Evolutionary conservation across 2,329 filamentous ascomycete genomes (phyloP), one percentile per base, ranked within the genome.

Genomic region (Colletotrichum nymphaeae): DNA sequence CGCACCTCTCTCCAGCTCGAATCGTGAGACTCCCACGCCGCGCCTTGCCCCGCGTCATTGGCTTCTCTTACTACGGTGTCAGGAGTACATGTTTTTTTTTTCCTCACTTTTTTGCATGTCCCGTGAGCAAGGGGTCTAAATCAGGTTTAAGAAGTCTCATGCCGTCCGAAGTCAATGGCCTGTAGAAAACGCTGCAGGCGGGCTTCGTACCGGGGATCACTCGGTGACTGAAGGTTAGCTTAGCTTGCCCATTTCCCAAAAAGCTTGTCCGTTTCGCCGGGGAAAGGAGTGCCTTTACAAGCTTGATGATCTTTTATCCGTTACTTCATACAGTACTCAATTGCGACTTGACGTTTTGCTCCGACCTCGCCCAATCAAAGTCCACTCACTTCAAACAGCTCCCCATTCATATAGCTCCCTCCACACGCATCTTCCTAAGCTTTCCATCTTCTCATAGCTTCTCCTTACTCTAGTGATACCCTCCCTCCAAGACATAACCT

Each of bases 41-140:
- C 22, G 26, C 30, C 42, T 53, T 69, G 49, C 65, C 57, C 69
- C 64, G 64, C 65, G 69, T 30, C 49, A 49, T 32, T 35, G 30
- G 24, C 32, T 37, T 57, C 9, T 14, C 11, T 22, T 16, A 24
- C n/a, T 24, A 28, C 22, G 19, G n/a, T 37, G 30, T 58, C 19
- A 12, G 19, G 11, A 32, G 56, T 42, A 35, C 12, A 12, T 14
- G 24, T 6, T n/a, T 9, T 7, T 11, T 14, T 6, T 58, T 14
- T 9, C 42, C 9, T 19, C 28, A 19, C 16, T 37, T 37, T 37
- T 37, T 37, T 32, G 32, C 32, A 12, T 32, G 32, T 32, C 32
- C 32, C 32, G 22, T 14, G 26, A 30, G 19, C 3, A 19, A 42
- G 46, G 9, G 24, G 19, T n/a, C 28, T 24, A 14, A 19, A 30